Evolutionary conservation across 805 yeast species (phyloP).

Genomic region (Candida insectorum): DNA sequence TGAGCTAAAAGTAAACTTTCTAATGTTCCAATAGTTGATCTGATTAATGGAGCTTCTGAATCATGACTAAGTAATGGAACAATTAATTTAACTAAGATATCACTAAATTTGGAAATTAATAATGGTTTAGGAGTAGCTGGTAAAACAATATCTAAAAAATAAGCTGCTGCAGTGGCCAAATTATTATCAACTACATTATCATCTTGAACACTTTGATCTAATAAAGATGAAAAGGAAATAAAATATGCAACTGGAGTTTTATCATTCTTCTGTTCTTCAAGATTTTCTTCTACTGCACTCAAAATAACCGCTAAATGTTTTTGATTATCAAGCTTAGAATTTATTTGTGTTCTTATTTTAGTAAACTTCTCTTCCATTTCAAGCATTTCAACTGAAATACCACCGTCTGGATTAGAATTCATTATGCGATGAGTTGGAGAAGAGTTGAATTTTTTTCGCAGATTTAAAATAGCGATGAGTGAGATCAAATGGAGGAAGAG

Average conservation of each 20-base stretch:
- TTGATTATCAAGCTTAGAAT: constrained; percentile 83
- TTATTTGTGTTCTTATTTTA: constrained; percentile 66
- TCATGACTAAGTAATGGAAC: constrained; percentile 68
- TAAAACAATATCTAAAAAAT: constrained; percentile 74
- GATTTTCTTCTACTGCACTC: constrained; percentile 86
- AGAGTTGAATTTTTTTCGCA: constrained; percentile 12
- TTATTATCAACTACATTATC: constrained; percentile 53
- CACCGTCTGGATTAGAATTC: constrained; percentile 34
- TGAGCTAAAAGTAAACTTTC: constrained; percentile 79
- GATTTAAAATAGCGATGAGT: background rate
- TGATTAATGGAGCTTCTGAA: constrained; percentile 75
- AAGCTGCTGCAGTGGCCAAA: constrained; percentile 73
- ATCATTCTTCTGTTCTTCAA: constrained; percentile 60
- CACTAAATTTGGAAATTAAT: constrained; percentile 70
- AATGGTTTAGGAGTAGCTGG: constrained; percentile 71
- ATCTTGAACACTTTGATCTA: constrained; percentile 65
- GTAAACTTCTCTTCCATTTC: constrained; percentile 62
- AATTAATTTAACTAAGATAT: constrained; percentile 75
- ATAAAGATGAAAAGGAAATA: constrained; percentile 74
- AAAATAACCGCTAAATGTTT: constrained; percentile 79
- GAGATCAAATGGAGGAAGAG: too few relatives aligned
- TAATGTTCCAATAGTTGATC: constrained; percentile 81
- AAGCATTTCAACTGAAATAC: constrained; percentile 29
- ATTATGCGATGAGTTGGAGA: constrained; percentile 8
- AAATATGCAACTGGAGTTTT: constrained; percentile 77